These are phyloP conservation scores for Malassezia globosa DNA, from an alignment of 1,284 basidiomycete genomes.

Conservation along the genomic window DNA sequence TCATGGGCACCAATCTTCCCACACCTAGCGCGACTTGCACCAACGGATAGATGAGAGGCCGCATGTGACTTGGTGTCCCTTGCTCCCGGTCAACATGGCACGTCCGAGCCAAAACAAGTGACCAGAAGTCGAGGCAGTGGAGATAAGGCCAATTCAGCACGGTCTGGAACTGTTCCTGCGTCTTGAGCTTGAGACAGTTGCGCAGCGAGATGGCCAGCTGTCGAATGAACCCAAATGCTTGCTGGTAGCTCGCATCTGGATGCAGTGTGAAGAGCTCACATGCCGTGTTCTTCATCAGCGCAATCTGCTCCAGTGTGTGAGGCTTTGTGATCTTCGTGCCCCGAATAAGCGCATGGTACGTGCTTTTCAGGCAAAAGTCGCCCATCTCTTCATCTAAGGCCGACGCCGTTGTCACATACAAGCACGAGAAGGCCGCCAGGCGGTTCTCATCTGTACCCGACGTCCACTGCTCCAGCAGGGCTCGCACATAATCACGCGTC, in stretches of 20 bases:
- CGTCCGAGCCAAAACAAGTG: conserved; percentile 54
- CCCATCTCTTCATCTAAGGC: conserved; percentile 69
- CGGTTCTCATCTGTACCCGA: conserved; percentile 68
- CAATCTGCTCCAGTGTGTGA: conserved; percentile 83
- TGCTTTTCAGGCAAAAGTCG: conserved; percentile 77
- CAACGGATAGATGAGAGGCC: conserved; percentile 82
- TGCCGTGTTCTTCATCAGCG: conserved; percentile 95
- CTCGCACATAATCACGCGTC: conserved; percentile 36
- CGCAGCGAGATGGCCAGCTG: conserved; percentile 87
- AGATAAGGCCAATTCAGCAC: conserved; percentile 84
- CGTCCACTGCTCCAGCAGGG: conserved; percentile 54
- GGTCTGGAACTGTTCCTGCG: conserved; percentile 38
- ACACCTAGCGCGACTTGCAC: conserved; percentile 88
- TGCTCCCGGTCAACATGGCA: conserved; percentile 29
- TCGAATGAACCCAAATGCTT: conserved; percentile 91
- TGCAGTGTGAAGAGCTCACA: conserved; percentile 73
- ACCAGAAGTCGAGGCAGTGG: conserved; percentile 94
- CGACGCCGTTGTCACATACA: conserved; percentile 60
- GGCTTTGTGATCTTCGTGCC: conserved; percentile 69
- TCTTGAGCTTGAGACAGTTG: conserved; percentile 77
- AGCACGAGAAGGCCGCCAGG: conserved; percentile 75
- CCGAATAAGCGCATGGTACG: conserved; percentile 72
- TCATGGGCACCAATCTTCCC: conserved; percentile 75
- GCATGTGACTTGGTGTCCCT: conserved; percentile 60
- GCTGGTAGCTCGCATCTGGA: conserved; percentile 65